These are phyloP conservation scores for Colletotrichum echinochloae DNA, from an alignment of 2,329 filamentous ascomycete genomes.

Conservation along the genomic window DNA sequence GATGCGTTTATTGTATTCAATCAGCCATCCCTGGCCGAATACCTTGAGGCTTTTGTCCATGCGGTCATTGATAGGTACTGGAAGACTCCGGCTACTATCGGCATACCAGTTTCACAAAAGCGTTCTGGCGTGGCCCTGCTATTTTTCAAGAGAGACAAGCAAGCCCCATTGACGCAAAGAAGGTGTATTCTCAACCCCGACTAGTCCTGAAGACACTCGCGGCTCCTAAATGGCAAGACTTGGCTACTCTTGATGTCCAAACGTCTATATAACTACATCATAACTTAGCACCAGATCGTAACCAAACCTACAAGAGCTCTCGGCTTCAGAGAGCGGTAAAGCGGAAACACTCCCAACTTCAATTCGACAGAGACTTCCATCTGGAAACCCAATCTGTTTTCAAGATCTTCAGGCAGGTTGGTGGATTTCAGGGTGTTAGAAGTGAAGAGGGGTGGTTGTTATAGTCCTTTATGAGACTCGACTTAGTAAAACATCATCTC, in stretches of 20 bases:
- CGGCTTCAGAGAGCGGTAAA: not conserved
- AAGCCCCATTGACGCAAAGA: not conserved
- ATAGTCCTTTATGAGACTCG: not conserved
- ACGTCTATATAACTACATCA: not conserved
- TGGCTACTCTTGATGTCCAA: not conserved
- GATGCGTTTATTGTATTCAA: not conserved
- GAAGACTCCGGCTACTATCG: not conserved
- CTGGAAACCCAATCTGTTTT: too few species aligned
- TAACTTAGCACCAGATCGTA: not conserved
- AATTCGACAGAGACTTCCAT: not conserved
- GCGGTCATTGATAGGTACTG: not conserved
- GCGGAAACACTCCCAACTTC: not conserved
- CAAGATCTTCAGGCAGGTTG: too few species aligned
- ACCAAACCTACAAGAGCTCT: not conserved
- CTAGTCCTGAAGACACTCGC: not conserved
- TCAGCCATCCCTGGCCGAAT: not conserved
- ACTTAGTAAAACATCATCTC: not conserved
- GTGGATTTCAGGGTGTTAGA: not conserved
- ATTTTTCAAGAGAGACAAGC: not conserved
- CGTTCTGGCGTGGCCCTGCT: not conserved
- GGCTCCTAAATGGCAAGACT: not conserved
- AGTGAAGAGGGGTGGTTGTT: not conserved
- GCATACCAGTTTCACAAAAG: not conserved
- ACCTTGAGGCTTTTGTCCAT: not conserved
- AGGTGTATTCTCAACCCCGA: not conserved